These are phyloP conservation scores for Rhododendron mucronatum DNA, from an alignment of 148 eudicot genomes.

Conservation along the genomic window DNA sequence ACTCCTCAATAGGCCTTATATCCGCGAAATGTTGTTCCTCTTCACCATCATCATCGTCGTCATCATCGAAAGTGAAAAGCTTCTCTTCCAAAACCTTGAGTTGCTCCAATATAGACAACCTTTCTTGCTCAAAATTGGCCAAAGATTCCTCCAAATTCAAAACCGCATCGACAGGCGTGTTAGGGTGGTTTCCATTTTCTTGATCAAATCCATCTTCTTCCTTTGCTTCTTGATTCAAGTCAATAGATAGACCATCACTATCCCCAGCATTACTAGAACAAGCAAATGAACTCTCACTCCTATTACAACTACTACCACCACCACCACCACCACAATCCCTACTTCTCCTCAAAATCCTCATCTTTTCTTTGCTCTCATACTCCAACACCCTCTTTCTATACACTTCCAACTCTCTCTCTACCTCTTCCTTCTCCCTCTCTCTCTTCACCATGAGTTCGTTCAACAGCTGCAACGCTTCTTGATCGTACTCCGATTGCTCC, in stretches of 20 bases:
- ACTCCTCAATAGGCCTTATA: conserved; percentile 12
- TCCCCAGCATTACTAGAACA: conserved; percentile 77
- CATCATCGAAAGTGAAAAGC: conserved; percentile 59
- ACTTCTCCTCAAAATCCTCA: conserved; percentile 36
- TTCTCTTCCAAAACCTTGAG: conserved; percentile 86
- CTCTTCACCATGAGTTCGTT: conserved; percentile 83
- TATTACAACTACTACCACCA: background rate
- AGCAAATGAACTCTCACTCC: conserved; percentile 49
- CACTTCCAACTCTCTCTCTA: conserved; percentile 68
- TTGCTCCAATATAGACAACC: conserved; percentile 68
- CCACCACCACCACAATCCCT: background rate
- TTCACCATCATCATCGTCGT: background rate
- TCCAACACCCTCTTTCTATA: conserved; percentile 60
- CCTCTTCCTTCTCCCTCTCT: conserved; percentile 77
- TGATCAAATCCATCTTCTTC: conserved; percentile 45
- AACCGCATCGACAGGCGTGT: conserved; percentile 59
- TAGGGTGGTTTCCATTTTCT: conserved; percentile 42
- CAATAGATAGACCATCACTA: conserved; percentile 67
- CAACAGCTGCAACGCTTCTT: conserved; percentile 84
- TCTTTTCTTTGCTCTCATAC: conserved; percentile 55
- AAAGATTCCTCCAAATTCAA: conserved; percentile 22
- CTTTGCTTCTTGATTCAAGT: conserved; percentile 55
- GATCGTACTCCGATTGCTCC: conserved; percentile 93
- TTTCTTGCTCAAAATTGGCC: conserved; percentile 72
- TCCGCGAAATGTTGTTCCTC: conserved; percentile 47